These are phyloP conservation scores for Sugiyamaella paludigena DNA, from an alignment of 1,139 yeast species.

Conservation along the genomic window DNA sequence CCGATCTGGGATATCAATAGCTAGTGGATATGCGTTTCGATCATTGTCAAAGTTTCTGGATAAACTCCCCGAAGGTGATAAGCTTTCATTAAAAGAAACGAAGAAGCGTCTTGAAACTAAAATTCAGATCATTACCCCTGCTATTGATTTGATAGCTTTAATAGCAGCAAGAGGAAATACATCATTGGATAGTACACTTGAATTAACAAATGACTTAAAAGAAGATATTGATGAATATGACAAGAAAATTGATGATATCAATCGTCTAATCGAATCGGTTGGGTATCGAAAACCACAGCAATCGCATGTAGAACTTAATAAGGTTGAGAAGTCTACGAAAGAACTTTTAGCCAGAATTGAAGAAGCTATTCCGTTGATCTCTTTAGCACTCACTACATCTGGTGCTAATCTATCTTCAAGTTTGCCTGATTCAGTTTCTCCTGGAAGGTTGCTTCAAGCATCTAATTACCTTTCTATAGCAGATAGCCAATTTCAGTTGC, in stretches of 20 bases:
- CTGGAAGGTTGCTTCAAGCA: constrained; percentile 66
- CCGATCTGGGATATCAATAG: constrained; percentile 71
- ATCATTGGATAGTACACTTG: constrained; percentile 55
- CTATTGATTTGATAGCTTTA: constrained; percentile 67
- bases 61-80: constrained; percentile 59
- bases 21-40: constrained; percentile 72
- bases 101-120: constrained; percentile 54
- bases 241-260: constrained; percentile 42
- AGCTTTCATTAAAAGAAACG: constrained; percentile 44
- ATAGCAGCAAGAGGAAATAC: constrained; percentile 74
- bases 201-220: constrained; percentile 55
- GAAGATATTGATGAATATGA: constrained; percentile 62
- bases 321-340: constrained; percentile 52
- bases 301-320: constrained; percentile 45
- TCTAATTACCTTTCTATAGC: constrained; percentile 49
- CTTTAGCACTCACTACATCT: constrained; percentile 64
- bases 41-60: constrained; percentile 60
- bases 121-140: constrained; percentile 61
- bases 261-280: constrained; percentile 9
- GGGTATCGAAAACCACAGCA: constrained; percentile 26
- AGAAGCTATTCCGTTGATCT: constrained; percentile 67
- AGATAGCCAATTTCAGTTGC: constrained; percentile 36
- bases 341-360: constrained; percentile 55
- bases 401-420: constrained; percentile 61
- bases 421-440: constrained; percentile 56